Conservation (phyloP, 805 yeast genomes). For the Tetrapisispora pingtungensis region DNA sequence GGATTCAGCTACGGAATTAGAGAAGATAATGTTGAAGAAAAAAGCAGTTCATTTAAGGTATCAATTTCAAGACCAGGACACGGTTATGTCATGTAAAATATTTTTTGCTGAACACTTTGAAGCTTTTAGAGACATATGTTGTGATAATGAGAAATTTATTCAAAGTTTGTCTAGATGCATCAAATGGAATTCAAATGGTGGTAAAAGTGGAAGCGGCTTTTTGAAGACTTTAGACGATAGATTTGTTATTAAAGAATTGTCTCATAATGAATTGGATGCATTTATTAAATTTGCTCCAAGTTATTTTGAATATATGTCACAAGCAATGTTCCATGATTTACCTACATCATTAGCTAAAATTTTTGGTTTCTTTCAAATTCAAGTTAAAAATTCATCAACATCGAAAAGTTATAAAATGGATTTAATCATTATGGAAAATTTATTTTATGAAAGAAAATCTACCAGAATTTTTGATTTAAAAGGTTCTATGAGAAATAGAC, state of each 20-base stretch:
- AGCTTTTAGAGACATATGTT: slow-evolving; percentile 81
- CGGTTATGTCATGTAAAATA: slow-evolving; percentile 81
- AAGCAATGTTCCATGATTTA: slow-evolving; percentile 86
- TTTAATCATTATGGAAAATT: slow-evolving; percentile 88
- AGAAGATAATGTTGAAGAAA: slow-evolving; percentile 63
- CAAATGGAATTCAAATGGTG: slow-evolving; percentile 94
- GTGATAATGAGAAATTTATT: slow-evolving; percentile 60
- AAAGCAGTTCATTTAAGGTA: slow-evolving; percentile 86
- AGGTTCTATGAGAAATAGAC: slow-evolving; percentile 96
- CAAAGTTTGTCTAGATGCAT: slow-evolving; percentile 89
- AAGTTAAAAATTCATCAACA: slow-evolving; percentile 66
- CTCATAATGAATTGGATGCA: slow-evolving; percentile 82
- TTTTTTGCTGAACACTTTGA: slow-evolving; percentile 95
- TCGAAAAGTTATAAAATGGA: slow-evolving; percentile 70
- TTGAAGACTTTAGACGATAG: slow-evolving; percentile 86
- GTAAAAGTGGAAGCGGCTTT: slow-evolving; percentile 92
- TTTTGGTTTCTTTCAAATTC: slow-evolving; percentile 91
- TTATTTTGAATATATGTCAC: slow-evolving; percentile 91
- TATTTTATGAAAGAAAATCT: slow-evolving; percentile 75
- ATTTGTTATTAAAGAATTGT: slow-evolving; percentile 78
- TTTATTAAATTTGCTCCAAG: slow-evolving; percentile 94
- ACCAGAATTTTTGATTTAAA: slow-evolving; percentile 87
- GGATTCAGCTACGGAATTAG: slow-evolving; percentile 33
- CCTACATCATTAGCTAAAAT: slow-evolving; percentile 93
- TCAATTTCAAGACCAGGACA: slow-evolving; percentile 78